Evolutionary conservation across 176 grass and related monocot genomes (phyloP).

Genomic region (Canna indica): DNA sequence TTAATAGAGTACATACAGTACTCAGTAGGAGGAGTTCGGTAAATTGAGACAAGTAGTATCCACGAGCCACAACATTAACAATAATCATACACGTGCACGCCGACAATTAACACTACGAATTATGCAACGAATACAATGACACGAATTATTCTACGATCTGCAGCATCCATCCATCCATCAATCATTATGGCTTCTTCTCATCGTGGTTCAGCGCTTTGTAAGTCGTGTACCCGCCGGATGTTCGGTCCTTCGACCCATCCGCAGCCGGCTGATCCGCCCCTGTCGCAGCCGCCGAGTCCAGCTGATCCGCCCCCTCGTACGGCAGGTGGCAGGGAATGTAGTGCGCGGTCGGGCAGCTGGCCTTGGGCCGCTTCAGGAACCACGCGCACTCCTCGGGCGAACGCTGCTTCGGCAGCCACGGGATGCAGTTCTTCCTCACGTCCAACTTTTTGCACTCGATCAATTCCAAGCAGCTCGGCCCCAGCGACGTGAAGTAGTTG

Average conservation of each 20-base stretch:
- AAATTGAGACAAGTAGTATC: no score
- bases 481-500: slow-evolving; percentile 82
- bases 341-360: slow-evolving; percentile 31
- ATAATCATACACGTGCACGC: no score
- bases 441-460: slow-evolving; percentile 39
- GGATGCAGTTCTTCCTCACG: slow-evolving; percentile 75
- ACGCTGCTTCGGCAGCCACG: slow-evolving; percentile 45
- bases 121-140: no score
- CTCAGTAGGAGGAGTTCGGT: no score
- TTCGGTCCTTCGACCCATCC: neutral
- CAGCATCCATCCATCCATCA: neutral
- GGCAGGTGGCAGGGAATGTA: slow-evolving; percentile 37
- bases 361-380: slow-evolving; percentile 35
- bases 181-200: neutral
- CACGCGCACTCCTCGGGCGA: slow-evolving; percentile 54
- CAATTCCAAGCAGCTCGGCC: slow-evolving; percentile 42
- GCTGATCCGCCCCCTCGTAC: neutral
- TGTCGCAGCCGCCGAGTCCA: neutral
- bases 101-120: no score
- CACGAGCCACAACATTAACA: no score
- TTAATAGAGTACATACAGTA: no score
- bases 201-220: neutral
- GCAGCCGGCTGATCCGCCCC: neutral
- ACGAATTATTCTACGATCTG: no score
- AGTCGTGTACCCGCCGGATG: neutral